Percentiles rank a stretch among this genome's conserved stretches.
These are phyloP conservation scores for Candida smagusa DNA, from an alignment of 1,139 yeast species.

Conservation along the genomic window DNA sequence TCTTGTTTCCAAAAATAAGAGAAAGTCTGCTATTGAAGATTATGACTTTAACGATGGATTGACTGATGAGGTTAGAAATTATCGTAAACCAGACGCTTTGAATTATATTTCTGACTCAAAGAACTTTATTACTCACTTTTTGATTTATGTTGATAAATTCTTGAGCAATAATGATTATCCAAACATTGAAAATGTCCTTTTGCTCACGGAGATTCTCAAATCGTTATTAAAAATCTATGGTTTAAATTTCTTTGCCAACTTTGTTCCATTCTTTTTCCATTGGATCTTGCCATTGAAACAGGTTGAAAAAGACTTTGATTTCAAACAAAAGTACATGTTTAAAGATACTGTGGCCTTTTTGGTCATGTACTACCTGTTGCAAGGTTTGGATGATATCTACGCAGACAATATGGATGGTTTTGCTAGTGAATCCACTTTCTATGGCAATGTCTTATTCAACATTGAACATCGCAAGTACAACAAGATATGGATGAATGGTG, in stretches of 20 bases:
- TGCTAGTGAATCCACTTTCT: conserved; percentile 23
- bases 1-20: conserved; percentile 5
- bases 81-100: conserved; percentile 34
- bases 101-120: conserved; percentile 36
- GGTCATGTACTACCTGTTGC: conserved; percentile 24
- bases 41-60: conserved; percentile 8
- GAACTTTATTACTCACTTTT: conserved; percentile 34
- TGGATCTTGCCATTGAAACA: conserved; percentile 33
- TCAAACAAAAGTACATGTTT: conserved; percentile 14
- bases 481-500: conserved; percentile 29
- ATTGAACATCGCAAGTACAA: conserved; percentile 27
- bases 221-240: conserved; percentile 37
- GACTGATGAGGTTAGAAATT: conserved; percentile 19
- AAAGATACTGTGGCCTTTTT: conserved; percentile 38
- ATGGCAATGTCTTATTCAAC: conserved; percentile 21
- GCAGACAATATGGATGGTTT: conserved; percentile 25
- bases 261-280: conserved; percentile 45
- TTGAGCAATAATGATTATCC: conserved; percentile 23
- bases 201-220: conserved; percentile 26
- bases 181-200: conserved; percentile 18
- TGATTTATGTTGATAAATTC: conserved; percentile 33
- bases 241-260: conserved; percentile 44
- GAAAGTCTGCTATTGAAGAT: conserved; percentile 6
- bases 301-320: conserved; percentile 11
- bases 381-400: conserved; percentile 29